Percentiles rank a stretch among this genome's conserved stretches.
Evolutionary conservation across 1,284 basidiomycete genomes (phyloP).

Genomic region (Apiotrichum gamsii): DNA sequence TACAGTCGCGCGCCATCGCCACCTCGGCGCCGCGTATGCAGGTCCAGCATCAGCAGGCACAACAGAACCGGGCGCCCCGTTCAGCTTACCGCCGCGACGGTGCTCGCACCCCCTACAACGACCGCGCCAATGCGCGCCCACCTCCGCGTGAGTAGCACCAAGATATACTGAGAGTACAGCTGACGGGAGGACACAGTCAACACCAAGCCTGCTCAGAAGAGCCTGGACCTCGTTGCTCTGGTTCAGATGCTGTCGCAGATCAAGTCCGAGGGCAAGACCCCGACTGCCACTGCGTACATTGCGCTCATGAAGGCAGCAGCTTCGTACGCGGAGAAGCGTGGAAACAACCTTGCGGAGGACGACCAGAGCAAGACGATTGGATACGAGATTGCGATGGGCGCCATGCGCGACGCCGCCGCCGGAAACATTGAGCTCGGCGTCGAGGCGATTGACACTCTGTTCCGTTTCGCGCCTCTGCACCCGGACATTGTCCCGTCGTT

Average conservation of each 20-base stretch:
- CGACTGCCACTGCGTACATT: constrained; percentile 29
- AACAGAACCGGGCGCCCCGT: no score
- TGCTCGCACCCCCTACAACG: no score
- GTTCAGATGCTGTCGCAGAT: constrained; percentile 21
- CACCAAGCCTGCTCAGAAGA: background rate
- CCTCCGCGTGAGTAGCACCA: no score
- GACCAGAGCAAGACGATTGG: constrained; percentile 22
- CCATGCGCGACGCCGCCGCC: constrained; percentile 31
- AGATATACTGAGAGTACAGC: no score
- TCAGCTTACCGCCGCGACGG: no score
- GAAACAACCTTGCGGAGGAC: constrained; percentile 2
- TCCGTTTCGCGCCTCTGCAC: constrained; percentile 22
- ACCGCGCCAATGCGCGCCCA: no score
- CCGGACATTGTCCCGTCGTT: constrained; percentile 32
- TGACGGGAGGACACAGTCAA: no score
- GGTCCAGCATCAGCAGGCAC: no score
- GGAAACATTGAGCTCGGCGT: constrained; percentile 32
- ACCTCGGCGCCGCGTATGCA: background rate
- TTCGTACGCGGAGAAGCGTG: constrained; percentile 18
- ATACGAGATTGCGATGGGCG: constrained; percentile 31
- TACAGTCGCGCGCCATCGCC: background rate
- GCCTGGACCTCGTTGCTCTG: constrained; percentile 16
- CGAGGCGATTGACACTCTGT: constrained; percentile 26
- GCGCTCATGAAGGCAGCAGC: constrained; percentile 28
- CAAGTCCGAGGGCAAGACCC: constrained; percentile 19